These are phyloP conservation scores for Rhododendron molle DNA, from an alignment of 148 eudicot species.

Conservation along the genomic window DNA sequence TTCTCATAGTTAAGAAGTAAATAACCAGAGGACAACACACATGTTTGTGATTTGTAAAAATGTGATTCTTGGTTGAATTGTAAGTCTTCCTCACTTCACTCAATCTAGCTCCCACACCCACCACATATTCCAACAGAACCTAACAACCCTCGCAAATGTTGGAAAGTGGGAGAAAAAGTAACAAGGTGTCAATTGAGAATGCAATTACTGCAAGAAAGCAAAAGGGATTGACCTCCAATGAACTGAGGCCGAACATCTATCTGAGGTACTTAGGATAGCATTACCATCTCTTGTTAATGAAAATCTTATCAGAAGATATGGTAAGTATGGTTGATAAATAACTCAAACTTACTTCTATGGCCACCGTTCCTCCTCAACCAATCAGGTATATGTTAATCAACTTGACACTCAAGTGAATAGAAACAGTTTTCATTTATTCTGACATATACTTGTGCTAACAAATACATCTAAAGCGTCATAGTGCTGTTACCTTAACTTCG, in stretches of 20 bases:
- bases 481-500: constrained; percentile 45
- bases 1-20: not conserved
- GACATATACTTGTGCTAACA: not conserved
- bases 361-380: constrained; percentile 1
- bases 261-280: not conserved
- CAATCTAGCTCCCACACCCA: not conserved
- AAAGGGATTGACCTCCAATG: not conserved
- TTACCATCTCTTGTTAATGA: not conserved
- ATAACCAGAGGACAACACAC: not conserved
- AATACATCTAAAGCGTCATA: not conserved
- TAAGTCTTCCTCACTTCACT: not conserved
- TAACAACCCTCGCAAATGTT: not conserved
- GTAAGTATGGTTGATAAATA: not conserved
- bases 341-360: not conserved
- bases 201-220: not conserved
- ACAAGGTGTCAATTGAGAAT: not conserved
- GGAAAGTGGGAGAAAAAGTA: not conserved
- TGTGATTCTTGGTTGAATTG: not conserved
- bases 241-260: not conserved
- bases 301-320: not conserved
- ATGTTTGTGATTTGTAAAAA: not conserved
- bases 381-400: not conserved
- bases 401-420: not conserved
- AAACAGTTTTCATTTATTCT: not conserved
- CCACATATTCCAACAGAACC: not conserved